Percentiles rank a stretch among this genome's conserved stretches.
phyloP scores from a whole-genome alignment of 2,329 filamentous ascomycete species.

The Calonectria fujianensis region DNA sequence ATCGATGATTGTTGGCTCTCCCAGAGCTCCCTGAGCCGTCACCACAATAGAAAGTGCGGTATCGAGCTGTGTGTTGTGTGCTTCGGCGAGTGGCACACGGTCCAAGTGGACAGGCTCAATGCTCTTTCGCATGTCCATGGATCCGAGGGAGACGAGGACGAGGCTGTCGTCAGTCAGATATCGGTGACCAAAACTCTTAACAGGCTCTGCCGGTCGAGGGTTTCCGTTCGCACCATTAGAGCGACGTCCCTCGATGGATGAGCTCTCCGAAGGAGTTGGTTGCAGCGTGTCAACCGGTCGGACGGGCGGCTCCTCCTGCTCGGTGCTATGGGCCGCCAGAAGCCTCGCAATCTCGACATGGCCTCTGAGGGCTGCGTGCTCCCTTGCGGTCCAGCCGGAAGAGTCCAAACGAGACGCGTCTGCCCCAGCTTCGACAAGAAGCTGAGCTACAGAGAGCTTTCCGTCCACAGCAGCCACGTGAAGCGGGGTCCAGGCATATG shows the following conservation, averaged over 20 bases:
- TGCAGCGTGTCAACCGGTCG: constrained; percentile 50
- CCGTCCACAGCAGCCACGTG: constrained; percentile 96
- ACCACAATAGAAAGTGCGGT: constrained; percentile 95
- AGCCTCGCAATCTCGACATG: constrained; percentile 87
- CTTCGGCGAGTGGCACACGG: constrained; percentile 88
- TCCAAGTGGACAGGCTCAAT: constrained; percentile 89
- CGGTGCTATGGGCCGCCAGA: constrained; percentile 72
- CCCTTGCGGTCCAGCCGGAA: constrained; percentile 94
- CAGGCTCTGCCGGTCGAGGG: constrained; percentile 79
- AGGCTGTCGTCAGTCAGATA: constrained; percentile 93
- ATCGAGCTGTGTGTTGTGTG: constrained; percentile 94
- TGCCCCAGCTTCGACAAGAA: constrained; percentile 86
- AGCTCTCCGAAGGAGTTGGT: constrained; percentile 63
- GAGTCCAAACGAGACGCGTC: constrained; percentile 85
- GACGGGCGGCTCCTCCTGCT: constrained; percentile 55
- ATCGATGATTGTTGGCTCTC: constrained; percentile 92
- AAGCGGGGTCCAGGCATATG: constrained; percentile 95
- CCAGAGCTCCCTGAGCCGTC: constrained; percentile 87
- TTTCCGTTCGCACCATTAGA: constrained; percentile 70
- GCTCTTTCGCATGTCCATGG: constrained; percentile 93
- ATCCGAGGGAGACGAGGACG: constrained; percentile 93
- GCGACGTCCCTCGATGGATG: constrained; percentile 77
- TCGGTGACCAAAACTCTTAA: constrained; percentile 97
- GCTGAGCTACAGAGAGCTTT: constrained; percentile 82
- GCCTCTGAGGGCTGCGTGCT: constrained; percentile 93